Percentiles rank a stretch among this genome's conserved stretches.
phyloP scores from a whole-genome alignment of 2,329 filamentous ascomycete genomes.

The Neonectria magnoliae region DNA sequence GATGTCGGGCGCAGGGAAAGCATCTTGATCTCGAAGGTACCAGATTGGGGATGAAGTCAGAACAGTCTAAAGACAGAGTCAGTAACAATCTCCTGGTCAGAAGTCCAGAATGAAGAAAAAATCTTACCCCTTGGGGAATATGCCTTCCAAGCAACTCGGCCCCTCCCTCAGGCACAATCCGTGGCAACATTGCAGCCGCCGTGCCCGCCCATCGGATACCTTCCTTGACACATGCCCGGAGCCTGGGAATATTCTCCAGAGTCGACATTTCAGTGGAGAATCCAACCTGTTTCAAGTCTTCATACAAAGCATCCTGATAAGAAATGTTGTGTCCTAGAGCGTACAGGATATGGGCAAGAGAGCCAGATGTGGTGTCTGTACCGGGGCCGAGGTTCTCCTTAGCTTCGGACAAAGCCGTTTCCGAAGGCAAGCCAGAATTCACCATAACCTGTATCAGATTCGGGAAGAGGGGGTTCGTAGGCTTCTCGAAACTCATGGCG shows the following conservation, averaged over 20 bases:
- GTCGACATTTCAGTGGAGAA: slow-evolving; percentile 40
- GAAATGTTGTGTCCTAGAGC: slow-evolving; percentile 39
- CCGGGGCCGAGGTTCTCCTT: slow-evolving; percentile 45
- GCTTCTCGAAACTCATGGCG: neutral
- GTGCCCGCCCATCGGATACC: slow-evolving; percentile 43
- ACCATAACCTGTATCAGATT: slow-evolving; percentile 39
- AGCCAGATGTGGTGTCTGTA: slow-evolving; percentile 46
- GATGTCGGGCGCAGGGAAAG: slow-evolving; percentile 37
- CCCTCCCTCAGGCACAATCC: slow-evolving; percentile 37
- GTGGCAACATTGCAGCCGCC: slow-evolving; percentile 42
- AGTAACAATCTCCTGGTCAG: neutral
- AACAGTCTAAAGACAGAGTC: slow-evolving; percentile 28
- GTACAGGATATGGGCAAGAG: slow-evolving; percentile 45
- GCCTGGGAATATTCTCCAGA: slow-evolving; percentile 34
- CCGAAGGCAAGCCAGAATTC: slow-evolving; percentile 29
- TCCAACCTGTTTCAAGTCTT: slow-evolving; percentile 28
- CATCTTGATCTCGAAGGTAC: slow-evolving; percentile 42
- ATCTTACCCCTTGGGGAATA: slow-evolving; percentile 38
- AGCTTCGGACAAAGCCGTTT: slow-evolving; percentile 43
- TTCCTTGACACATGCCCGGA: slow-evolving; percentile 42
- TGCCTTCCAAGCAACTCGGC: slow-evolving; percentile 35
- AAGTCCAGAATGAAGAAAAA: neutral
- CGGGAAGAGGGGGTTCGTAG: neutral
- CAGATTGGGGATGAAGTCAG: slow-evolving; percentile 44
- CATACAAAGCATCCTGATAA: slow-evolving; percentile 38